These are phyloP conservation scores for Fusarium decemcellulare DNA, from an alignment of 2,329 filamentous ascomycete species.

Conservation along the genomic window DNA sequence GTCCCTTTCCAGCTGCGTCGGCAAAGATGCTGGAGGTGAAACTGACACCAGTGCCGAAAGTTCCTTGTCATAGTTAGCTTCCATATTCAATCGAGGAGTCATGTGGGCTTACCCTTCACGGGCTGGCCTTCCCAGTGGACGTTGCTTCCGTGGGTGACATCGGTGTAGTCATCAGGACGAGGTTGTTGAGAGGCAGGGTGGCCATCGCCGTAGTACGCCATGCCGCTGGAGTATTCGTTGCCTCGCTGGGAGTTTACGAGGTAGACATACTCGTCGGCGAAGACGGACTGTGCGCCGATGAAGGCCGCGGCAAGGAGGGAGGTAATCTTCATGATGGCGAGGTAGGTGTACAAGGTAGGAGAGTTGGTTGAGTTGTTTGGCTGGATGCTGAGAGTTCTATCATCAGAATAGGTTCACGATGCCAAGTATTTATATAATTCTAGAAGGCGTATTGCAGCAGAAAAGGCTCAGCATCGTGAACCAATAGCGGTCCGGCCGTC, in stretches of 20 bases:
- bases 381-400: not conserved
- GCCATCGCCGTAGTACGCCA: slow-evolving; percentile 9
- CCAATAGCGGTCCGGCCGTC: not conserved
- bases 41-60: not conserved
- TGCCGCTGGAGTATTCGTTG: slow-evolving; percentile 6
- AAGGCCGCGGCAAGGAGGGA: not conserved
- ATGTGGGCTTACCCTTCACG: not conserved
- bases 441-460: no score
- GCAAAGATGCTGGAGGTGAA: not conserved
- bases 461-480: not conserved
- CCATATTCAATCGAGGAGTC: not conserved
- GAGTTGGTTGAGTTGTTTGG: not conserved
- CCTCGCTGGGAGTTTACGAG: slow-evolving; percentile 1
- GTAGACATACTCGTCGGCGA: slow-evolving; percentile 4
- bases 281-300: not conserved
- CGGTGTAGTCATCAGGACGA: slow-evolving; percentile 1
- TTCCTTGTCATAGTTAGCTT: not conserved
- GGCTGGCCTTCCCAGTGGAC: not conserved
- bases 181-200: not conserved
- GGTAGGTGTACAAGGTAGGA: not conserved
- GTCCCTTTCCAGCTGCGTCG: not conserved
- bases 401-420: not conserved
- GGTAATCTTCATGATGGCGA: not conserved
- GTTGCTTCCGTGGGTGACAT: not conserved
- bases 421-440: not conserved